A percentile compares a stretch with the other conserved stretches of the same genome.
Conservation (phyloP, 1,284 basidiomycete species). For the Trichosporon sp. region DNA sequence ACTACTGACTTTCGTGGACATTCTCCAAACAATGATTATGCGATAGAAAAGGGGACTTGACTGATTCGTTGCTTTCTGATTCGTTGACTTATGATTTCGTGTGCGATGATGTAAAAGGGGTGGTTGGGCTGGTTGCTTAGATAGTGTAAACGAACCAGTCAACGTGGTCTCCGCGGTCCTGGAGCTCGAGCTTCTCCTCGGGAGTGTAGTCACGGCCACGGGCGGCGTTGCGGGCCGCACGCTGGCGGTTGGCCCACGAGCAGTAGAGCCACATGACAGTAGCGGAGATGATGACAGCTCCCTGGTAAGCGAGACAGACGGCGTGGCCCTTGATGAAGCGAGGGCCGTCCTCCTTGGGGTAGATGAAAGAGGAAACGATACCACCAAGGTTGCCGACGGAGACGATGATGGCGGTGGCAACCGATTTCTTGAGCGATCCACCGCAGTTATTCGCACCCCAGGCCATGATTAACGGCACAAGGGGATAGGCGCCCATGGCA, state of each 20-base stretch:
- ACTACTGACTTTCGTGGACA: constrained; percentile 4
- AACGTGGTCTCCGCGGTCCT: constrained; percentile 44
- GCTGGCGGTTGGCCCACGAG: constrained; percentile 33
- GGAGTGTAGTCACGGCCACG: constrained; percentile 38
- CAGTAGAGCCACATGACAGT: constrained; percentile 36
- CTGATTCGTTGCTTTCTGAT: background rate
- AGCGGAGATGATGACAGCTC: constrained; percentile 30
- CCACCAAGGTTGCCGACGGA: constrained; percentile 63
- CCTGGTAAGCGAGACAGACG: constrained; percentile 39
- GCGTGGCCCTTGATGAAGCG: constrained; percentile 41
- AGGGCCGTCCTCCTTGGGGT: constrained; percentile 41
- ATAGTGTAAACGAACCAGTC: constrained; percentile 45
- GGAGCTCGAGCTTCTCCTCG: constrained; percentile 38
- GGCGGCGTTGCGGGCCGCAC: constrained; percentile 36
- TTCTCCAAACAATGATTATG: constrained; percentile 16
- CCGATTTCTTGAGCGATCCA: constrained; percentile 62
- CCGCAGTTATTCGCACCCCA: constrained; percentile 65
- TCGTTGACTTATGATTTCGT: background rate
- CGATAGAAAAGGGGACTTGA: constrained; percentile 5
- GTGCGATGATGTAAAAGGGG: background rate
- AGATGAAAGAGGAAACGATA: constrained; percentile 59
- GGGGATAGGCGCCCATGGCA: constrained; percentile 62
- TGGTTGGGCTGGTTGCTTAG: constrained; percentile 24
- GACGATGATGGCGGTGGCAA: constrained; percentile 63
- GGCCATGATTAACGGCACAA: constrained; percentile 62